Conservation (phyloP, 2,329 filamentous ascomycete species). For the Thermoascus crustaceus region DNA sequence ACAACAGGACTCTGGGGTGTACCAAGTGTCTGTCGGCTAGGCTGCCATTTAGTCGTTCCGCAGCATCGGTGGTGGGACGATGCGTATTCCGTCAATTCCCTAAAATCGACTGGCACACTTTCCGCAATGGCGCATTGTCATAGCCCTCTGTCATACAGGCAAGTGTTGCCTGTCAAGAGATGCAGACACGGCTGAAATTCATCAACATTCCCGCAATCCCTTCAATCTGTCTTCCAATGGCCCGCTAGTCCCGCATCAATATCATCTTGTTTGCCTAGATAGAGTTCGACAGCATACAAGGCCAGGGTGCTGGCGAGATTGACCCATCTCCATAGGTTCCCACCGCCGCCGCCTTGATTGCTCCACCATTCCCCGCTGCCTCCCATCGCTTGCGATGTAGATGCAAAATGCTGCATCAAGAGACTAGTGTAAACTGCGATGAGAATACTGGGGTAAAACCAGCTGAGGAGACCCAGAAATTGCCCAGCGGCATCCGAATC, state of each 20-base stretch:
- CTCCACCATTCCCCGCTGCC: slow-evolving; percentile 71
- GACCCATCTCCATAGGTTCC: slow-evolving; percentile 87
- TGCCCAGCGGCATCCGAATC: slow-evolving; percentile 76
- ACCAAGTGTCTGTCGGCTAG: not conserved
- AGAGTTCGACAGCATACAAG: slow-evolving; percentile 83
- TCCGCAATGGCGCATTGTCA: not conserved
- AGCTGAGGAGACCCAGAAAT: slow-evolving; percentile 74
- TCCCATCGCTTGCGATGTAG: slow-evolving; percentile 52
- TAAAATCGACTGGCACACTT: not conserved
- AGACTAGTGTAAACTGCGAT: slow-evolving; percentile 95
- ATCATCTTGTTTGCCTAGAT: slow-evolving; percentile 64
- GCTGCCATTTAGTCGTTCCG: not conserved
- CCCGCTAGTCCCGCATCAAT: slow-evolving; percentile 62
- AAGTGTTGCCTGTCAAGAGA: not conserved
- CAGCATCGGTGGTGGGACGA: not conserved
- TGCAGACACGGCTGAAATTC: not conserved
- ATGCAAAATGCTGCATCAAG: slow-evolving; percentile 88
- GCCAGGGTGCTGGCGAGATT: slow-evolving; percentile 85
- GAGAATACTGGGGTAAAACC: slow-evolving; percentile 90
- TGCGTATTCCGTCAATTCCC: not conserved
- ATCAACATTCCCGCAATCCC: not conserved
- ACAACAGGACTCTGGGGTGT: not conserved
- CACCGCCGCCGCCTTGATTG: slow-evolving; percentile 71
- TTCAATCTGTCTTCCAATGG: slow-evolving; percentile 91
- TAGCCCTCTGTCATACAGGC: not conserved